Conservation (phyloP, 2,329 filamentous ascomycete species). For the Botrytis cinerea region DNA sequence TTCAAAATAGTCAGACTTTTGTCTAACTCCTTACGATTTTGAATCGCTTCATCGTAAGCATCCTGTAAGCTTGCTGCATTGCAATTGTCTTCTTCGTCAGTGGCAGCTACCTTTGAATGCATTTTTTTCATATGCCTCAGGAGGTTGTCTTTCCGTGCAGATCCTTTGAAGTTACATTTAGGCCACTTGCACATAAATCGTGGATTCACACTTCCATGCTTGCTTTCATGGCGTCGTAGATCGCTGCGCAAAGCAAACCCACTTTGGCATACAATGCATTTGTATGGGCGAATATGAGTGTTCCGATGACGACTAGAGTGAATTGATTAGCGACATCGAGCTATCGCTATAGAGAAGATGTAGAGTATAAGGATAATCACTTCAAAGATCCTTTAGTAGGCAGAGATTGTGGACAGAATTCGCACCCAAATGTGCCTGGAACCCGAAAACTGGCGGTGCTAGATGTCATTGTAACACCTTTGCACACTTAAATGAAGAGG, state of each 20-base stretch:
- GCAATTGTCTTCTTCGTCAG: not conserved
- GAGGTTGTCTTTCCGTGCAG: not conserved
- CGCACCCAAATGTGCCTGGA: not conserved
- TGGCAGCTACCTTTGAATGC: not conserved
- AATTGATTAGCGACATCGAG: not conserved
- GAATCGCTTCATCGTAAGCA: not conserved
- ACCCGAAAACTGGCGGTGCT: not conserved
- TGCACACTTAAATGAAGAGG: not conserved
- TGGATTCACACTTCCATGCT: conserved; percentile 27
- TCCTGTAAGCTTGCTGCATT: rapidly evolving
- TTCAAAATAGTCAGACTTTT: not conserved
- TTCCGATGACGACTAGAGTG: not conserved
- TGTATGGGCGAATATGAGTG: conserved; percentile 25
- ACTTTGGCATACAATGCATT: conserved; percentile 24
- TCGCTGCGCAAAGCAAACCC: conserved; percentile 31
- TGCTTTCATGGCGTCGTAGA: conserved; percentile 29
- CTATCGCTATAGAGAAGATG: not conserved
- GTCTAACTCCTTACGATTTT: rapidly evolving
- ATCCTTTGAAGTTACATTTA: not conserved
- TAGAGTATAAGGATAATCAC: not conserved
- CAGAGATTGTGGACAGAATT: not conserved
- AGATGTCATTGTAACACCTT: not conserved
- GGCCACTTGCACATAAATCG: conserved; percentile 30
- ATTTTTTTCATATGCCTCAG: not conserved
- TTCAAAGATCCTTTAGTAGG: not conserved